phyloP scores from a whole-genome alignment of 768 basidiomycete species.

The Mycena belliarum region DNA sequence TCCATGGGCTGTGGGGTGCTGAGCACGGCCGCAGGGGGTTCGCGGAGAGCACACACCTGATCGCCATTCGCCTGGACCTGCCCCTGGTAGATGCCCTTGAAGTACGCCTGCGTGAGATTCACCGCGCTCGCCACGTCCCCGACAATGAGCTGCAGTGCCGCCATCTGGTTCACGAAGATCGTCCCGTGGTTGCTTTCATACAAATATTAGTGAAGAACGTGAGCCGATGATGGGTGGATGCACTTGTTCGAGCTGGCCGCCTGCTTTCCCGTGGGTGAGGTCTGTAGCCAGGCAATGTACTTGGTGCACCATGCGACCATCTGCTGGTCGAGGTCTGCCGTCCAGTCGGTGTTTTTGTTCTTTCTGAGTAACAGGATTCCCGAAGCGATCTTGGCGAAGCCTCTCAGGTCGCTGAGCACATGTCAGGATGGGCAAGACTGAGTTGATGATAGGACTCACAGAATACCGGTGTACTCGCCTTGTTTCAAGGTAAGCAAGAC shows the following conservation, averaged over 20 bases:
- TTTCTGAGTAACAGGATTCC: slow-evolving; percentile 56
- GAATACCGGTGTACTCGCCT: slow-evolving; percentile 45
- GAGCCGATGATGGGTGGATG: slow-evolving; percentile 23
- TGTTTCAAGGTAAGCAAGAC: not conserved
- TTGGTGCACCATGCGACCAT: slow-evolving; percentile 53
- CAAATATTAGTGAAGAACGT: not conserved
- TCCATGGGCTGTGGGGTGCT: slow-evolving; percentile 51
- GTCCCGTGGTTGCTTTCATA: slow-evolving; percentile 59
- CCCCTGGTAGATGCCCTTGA: slow-evolving; percentile 45
- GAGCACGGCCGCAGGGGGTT: not conserved
- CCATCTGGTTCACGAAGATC: slow-evolving; percentile 62
- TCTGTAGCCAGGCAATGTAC: slow-evolving; percentile 60
- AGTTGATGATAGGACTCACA: slow-evolving; percentile 37
- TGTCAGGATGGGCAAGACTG: not conserved
- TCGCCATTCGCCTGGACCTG: slow-evolving; percentile 45
- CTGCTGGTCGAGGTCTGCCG: slow-evolving; percentile 48
- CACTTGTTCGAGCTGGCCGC: slow-evolving; percentile 54
- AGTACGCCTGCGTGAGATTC: slow-evolving; percentile 49
- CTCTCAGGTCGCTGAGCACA: slow-evolving; percentile 61
- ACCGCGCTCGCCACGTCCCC: slow-evolving; percentile 52
- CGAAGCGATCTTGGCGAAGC: slow-evolving; percentile 56
- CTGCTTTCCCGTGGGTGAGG: slow-evolving; percentile 44
- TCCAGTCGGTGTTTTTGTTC: slow-evolving; percentile 53
- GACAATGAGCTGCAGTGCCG: slow-evolving; percentile 55
- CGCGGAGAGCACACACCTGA: not conserved